Conservation (phyloP, 306 rosid genomes). For the Herpetospermum pedunculosum region DNA sequence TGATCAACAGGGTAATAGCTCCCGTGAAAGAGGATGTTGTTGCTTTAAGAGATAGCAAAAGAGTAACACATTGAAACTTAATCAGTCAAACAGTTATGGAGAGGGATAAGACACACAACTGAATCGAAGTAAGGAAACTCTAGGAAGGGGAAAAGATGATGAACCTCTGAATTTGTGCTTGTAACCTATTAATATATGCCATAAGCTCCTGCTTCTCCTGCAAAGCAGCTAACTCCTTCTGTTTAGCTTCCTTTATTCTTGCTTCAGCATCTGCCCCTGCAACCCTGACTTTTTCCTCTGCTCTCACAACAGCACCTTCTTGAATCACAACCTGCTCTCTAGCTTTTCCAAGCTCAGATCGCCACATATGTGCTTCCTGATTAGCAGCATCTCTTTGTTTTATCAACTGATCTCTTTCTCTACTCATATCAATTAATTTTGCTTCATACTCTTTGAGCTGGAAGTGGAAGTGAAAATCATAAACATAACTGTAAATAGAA, state of each 20-base stretch:
- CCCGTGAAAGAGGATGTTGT: neutral
- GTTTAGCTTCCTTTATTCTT: conserved; percentile 67
- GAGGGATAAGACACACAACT: neutral
- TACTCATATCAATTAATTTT: conserved; percentile 33
- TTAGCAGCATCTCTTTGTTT: conserved; percentile 73
- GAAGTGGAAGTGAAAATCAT: conserved; percentile 8
- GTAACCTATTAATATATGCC: conserved; percentile 62
- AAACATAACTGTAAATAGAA: neutral
- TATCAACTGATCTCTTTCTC: conserved; percentile 67
- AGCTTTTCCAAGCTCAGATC: conserved; percentile 90
- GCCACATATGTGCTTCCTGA: conserved; percentile 93
- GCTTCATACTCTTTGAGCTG: conserved; percentile 64
- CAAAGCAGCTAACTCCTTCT: conserved; percentile 53
- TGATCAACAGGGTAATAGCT: neutral
- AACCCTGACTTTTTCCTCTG: conserved; percentile 88
- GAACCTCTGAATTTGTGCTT: conserved; percentile 89
- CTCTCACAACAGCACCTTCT: conserved; percentile 82
- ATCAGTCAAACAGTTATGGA: neutral
- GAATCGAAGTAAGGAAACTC: neutral
- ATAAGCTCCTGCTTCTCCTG: conserved; percentile 84
- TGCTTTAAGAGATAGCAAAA: neutral
- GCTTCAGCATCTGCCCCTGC: conserved; percentile 65
- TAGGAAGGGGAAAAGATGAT: conserved; percentile 19
- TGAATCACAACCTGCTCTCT: conserved; percentile 77
- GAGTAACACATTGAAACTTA: neutral